Evolutionary conservation across 352 stramenopile genomes (phyloP).

Genomic region (Thraustochytrium striatum): DNA sequence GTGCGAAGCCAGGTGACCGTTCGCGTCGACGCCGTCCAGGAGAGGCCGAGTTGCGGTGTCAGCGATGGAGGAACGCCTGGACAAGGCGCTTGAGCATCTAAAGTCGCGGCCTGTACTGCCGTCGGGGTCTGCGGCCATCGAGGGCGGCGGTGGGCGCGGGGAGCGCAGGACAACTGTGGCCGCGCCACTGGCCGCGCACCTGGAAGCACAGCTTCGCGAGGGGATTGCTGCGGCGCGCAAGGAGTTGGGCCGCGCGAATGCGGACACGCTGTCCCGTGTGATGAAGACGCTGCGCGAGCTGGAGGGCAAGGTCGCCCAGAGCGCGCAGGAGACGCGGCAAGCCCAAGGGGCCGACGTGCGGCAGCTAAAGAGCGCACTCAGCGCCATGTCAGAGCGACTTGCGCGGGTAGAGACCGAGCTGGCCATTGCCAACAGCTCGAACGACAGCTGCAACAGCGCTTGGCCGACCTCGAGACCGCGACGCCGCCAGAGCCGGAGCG

Average conservation of each 20-base stretch:
- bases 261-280: background rate
- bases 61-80: background rate
- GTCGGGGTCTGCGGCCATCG: no score
- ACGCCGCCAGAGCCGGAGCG: no score
- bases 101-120: background rate
- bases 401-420: no score
- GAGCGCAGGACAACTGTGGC: background rate
- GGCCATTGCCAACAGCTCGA: no score
- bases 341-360: no score
- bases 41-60: constrained; percentile 39
- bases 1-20: constrained; percentile 16
- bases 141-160: background rate
- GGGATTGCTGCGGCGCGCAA: background rate
- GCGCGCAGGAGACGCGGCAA: no score
- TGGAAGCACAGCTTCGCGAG: background rate
- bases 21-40: background rate
- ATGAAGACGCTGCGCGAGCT: background rate
- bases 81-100: constrained; percentile 1
- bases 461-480: no score
- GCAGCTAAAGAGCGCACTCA: no score
- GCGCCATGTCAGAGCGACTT: no score
- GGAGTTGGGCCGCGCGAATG: background rate
- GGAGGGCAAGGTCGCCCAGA: no score
- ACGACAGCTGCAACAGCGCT: no score
- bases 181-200: background rate